Conservation (phyloP, 2,329 filamentous ascomycete species). For the Curvularia hawaiiensis region DNA sequence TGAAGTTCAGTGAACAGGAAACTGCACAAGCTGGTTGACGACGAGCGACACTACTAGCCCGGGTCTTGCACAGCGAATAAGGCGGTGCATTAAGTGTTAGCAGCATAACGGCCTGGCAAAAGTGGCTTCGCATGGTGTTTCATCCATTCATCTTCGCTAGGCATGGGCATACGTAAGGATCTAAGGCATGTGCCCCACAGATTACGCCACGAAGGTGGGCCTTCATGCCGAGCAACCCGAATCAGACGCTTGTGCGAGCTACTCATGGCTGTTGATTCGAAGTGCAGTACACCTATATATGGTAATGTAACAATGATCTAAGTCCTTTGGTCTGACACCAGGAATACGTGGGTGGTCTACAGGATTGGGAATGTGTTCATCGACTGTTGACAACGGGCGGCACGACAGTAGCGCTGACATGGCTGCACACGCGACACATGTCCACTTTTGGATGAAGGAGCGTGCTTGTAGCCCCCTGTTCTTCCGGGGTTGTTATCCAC, state of each 20-base stretch:
- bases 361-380: not conserved
- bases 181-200: slow-evolving; percentile 2
- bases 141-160: slow-evolving; percentile 1
- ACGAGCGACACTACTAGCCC: not conserved
- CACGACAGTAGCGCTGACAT: slow-evolving; percentile 2
- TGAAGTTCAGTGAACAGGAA: slow-evolving; percentile 8
- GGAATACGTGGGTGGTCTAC: not conserved
- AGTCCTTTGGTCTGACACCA: not conserved
- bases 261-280: not conserved
- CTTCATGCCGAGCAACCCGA: slow-evolving; percentile 12
- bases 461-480: slow-evolving; percentile 10
- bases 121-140: slow-evolving; percentile 9
- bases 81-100: slow-evolving; percentile 2
- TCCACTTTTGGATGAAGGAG: slow-evolving; percentile 19
- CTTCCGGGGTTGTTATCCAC: slow-evolving; percentile 4
- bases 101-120: slow-evolving; percentile 4
- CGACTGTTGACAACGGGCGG: not conserved
- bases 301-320: not conserved
- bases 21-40: not conserved
- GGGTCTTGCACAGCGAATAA: not conserved
- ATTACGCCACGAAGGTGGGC: slow-evolving; percentile 17
- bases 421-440: slow-evolving; percentile 22
- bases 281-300: not conserved
- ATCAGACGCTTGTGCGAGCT: slow-evolving; percentile 3
- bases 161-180: slow-evolving; percentile 11